These are phyloP conservation scores for Polygonum maritimum DNA, from an alignment of 148 eudicot species.

Conservation along the genomic window DNA sequence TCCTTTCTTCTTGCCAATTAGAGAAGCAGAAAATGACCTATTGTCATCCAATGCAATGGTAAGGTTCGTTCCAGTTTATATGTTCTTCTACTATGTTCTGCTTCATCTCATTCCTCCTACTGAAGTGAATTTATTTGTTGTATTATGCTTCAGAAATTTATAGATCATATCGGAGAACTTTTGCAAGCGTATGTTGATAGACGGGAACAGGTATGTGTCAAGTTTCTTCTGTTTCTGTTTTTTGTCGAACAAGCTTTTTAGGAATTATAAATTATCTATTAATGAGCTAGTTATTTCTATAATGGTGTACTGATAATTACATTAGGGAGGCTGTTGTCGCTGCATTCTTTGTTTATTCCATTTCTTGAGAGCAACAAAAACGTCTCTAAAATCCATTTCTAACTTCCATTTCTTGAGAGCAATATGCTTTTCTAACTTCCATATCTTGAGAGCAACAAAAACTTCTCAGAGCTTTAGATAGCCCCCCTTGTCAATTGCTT, in stretches of 20 bases:
- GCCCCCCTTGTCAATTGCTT: not conserved
- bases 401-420: not conserved
- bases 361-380: not conserved
- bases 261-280: not conserved
- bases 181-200: constrained; percentile 96
- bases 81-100: constrained; percentile 7
- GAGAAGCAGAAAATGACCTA: constrained; percentile 87
- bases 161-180: constrained; percentile 86
- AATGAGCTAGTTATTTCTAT: not conserved
- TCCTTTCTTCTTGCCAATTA: constrained; percentile 91
- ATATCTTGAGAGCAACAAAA: not conserved
- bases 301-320: not conserved
- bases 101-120: constrained; percentile 5
- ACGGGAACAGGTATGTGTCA: constrained; percentile 70
- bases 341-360: not conserved
- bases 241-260: not conserved
- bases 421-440: not conserved
- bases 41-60: constrained; percentile 98
- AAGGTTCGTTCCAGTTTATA: constrained; percentile 30
- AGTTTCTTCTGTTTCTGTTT: not conserved
- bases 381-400: not conserved
- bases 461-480: not conserved
- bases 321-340: not conserved
- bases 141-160: constrained; percentile 64
- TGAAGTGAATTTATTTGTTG: constrained; percentile 9